Evolutionary conservation across 129 eudicot species (phyloP).

Genomic region (Pseudognaphalium luteoalbum): DNA sequence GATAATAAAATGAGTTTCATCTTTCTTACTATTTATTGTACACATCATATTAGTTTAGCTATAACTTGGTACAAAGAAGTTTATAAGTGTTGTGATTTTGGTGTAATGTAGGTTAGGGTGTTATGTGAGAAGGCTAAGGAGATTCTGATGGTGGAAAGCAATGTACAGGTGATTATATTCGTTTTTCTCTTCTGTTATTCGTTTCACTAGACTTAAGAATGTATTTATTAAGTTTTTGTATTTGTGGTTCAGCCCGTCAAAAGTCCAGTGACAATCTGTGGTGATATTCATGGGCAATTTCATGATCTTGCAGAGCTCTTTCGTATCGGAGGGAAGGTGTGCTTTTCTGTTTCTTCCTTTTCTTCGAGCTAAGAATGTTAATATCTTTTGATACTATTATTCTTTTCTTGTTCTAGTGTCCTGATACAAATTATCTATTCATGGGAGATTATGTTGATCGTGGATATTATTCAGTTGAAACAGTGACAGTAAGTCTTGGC

Average conservation of each 20-base stretch:
- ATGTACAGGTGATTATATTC: constrained; percentile 64
- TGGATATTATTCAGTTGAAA: constrained; percentile 92
- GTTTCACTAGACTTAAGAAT: not conserved
- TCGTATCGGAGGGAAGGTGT: constrained; percentile 90
- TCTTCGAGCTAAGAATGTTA: not conserved
- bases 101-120: constrained; percentile 53
- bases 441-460: constrained; percentile 98
- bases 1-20: too few species aligned
- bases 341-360: not conserved
- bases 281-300: constrained; percentile 95
- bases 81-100: not conserved
- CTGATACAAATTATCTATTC: constrained; percentile 87
- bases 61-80: too few species aligned
- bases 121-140: constrained; percentile 91
- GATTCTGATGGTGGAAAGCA: constrained; percentile 84
- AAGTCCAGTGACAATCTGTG: constrained; percentile 94
- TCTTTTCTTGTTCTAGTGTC: constrained; percentile 53
- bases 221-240: not conserved
- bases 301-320: constrained; percentile 97
- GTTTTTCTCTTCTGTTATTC: not conserved
- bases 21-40: too few species aligned
- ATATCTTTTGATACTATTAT: constrained; percentile 9
- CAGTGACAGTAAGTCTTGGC: constrained; percentile 65
- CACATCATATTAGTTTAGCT: too few species aligned
- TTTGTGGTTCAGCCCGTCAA: constrained; percentile 64